Conservation (phyloP, 2,329 filamentous ascomycete species). For the Sporothrix sp. region DNA sequence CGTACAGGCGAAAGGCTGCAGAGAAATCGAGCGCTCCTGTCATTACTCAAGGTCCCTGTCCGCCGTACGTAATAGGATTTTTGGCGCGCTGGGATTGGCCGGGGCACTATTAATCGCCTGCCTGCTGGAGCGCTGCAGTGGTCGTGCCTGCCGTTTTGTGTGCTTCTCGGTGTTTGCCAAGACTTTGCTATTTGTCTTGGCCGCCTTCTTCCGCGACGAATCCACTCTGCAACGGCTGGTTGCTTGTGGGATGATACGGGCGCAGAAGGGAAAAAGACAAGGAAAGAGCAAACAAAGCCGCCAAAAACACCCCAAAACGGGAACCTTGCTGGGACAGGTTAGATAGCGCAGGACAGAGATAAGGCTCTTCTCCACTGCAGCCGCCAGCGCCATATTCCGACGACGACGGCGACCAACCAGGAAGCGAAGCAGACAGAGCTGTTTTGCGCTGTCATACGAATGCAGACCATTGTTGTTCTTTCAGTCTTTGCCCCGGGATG, state of each 20-base stretch:
- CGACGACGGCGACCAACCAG: not conserved
- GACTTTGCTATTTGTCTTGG: slow-evolving; percentile 4
- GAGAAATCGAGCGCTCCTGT: too few relatives aligned
- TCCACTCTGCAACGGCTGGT: too few relatives aligned
- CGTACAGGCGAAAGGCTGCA: too few relatives aligned
- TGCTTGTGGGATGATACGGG: too few relatives aligned
- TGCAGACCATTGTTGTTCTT: not conserved
- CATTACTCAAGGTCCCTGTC: slow-evolving; percentile 5
- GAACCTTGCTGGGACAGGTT: not conserved
- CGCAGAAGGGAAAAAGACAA: too few relatives aligned
- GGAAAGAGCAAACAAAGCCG: not conserved
- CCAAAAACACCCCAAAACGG: slow-evolving; percentile 1
- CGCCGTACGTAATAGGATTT: slow-evolving; percentile 11
- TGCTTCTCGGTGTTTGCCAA: too few relatives aligned
- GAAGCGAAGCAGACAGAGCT: not conserved
- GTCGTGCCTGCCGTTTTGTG: too few relatives aligned
- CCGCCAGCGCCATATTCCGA: not conserved
- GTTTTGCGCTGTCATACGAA: too few relatives aligned
- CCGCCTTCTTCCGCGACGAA: not conserved
- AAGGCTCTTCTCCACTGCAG: slow-evolving; percentile 1
- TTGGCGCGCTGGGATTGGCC: slow-evolving; percentile 7
- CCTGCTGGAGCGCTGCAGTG: too few relatives aligned
- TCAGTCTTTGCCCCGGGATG: not conserved
- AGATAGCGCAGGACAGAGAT: slow-evolving; percentile 6
- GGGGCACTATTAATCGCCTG: not conserved